These are phyloP conservation scores for Aaosphaeria pasadenensis DNA, from an alignment of 2,329 filamentous ascomycete species.

Conservation along the genomic window DNA sequence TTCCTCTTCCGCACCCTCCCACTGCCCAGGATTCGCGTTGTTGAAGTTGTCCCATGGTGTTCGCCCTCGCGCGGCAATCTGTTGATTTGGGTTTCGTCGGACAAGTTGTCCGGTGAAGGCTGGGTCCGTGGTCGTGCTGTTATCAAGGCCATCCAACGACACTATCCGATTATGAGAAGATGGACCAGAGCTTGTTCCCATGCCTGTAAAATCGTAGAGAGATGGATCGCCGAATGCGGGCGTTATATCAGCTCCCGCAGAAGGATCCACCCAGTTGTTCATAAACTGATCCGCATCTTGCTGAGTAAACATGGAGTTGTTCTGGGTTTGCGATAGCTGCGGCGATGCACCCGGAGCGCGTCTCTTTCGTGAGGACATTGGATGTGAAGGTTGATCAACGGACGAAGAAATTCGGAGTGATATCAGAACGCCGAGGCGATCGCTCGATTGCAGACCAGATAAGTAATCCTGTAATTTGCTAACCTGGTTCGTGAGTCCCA, in stretches of 20 bases:
- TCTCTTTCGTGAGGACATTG: conserved; percentile 59
- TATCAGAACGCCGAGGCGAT: not conserved
- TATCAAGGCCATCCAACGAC: conserved; percentile 28
- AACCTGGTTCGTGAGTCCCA: too few species aligned
- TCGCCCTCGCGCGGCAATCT: conserved; percentile 39
- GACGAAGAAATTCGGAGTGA: too few species aligned
- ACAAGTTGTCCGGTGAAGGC: conserved; percentile 43
- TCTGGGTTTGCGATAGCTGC: conserved; percentile 49
- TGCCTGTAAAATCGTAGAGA: conserved; percentile 32
- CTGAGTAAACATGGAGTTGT: not conserved
- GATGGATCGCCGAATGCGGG: conserved; percentile 33
- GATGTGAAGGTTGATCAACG: not conserved
- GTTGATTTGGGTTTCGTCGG: conserved; percentile 45
- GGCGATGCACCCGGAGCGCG: conserved; percentile 70
- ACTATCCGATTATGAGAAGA: conserved; percentile 27
- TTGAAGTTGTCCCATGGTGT: conserved; percentile 40
- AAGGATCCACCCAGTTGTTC: conserved; percentile 31
- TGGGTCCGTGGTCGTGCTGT: not conserved
- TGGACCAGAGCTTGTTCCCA: conserved; percentile 19
- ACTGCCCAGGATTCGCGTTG: conserved; percentile 33
- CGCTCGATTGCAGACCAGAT: too few species aligned
- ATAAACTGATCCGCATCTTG: conserved; percentile 27
- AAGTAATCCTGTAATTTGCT: too few species aligned
- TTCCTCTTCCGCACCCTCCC: conserved; percentile 51
- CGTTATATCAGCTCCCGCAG: conserved; percentile 20